Evolutionary conservation across 345 rosid genomes (phyloP).

Genomic region (Mercurialis annua): DNA sequence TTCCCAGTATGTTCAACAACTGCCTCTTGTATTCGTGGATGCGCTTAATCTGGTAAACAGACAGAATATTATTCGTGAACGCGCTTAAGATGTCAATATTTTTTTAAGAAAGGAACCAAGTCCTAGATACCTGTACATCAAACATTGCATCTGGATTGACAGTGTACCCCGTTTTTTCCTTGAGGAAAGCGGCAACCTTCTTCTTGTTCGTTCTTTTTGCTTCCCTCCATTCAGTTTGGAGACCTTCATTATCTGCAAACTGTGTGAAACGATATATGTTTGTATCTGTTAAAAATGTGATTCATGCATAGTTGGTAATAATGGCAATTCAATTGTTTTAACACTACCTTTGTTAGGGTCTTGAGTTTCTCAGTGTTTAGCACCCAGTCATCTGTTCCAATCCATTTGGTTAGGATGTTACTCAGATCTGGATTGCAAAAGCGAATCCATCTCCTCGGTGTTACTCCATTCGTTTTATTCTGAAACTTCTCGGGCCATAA

Average conservation of each 20-base stretch:
- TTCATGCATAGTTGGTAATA: not conserved
- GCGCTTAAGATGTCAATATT: not conserved
- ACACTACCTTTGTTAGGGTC: constrained; percentile 32
- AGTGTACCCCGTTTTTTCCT: constrained; percentile 50
- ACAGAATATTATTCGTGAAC: not conserved
- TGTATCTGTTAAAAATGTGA: not conserved
- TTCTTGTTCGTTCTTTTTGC: constrained; percentile 56
- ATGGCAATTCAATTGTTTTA: not conserved
- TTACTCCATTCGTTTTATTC: constrained; percentile 57
- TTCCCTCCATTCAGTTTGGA: constrained; percentile 56
- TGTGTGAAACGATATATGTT: constrained; percentile 22
- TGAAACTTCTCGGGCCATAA: constrained; percentile 56
- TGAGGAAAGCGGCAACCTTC: constrained; percentile 50
- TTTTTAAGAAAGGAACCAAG: no score
- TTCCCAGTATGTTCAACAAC: constrained; percentile 64
- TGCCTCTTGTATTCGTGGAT: constrained; percentile 80
- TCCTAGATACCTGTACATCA: constrained; percentile 64
- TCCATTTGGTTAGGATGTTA: constrained; percentile 46
- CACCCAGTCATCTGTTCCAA: constrained; percentile 46
- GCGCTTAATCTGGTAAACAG: constrained; percentile 57
- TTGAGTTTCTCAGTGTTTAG: constrained; percentile 36
- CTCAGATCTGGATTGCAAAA: constrained; percentile 49
- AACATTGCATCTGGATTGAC: constrained; percentile 62
- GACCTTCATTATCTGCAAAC: constrained; percentile 52
- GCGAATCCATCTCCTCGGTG: constrained; percentile 54